Conservation (phyloP, 2,329 filamentous ascomycete genomes). For the Exophiala dermatitidis region DNA sequence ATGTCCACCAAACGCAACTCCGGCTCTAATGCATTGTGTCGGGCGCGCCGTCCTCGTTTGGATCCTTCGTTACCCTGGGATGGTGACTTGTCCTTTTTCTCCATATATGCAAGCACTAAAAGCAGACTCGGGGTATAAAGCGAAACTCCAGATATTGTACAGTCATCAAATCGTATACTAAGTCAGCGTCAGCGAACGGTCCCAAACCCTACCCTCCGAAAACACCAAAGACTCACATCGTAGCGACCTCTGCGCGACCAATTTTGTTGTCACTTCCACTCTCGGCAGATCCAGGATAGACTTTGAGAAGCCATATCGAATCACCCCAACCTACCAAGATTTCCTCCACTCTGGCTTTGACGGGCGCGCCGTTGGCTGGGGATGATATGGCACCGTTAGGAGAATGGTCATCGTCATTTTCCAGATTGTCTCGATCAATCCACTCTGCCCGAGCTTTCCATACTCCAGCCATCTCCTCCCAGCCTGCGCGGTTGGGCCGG, state of each 20-base stretch:
- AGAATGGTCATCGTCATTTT: slow-evolving; percentile 55
- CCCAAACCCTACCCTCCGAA: no score
- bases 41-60: slow-evolving; percentile 42
- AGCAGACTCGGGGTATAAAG: slow-evolving; percentile 89
- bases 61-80: slow-evolving; percentile 40
- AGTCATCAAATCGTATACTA: slow-evolving; percentile 80
- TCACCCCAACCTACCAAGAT: slow-evolving; percentile 92
- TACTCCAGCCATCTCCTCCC: slow-evolving; percentile 93
- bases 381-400: slow-evolving; percentile 28
- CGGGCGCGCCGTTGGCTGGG: slow-evolving; percentile 36
- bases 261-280: slow-evolving; percentile 62
- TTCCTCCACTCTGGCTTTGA: slow-evolving; percentile 54
- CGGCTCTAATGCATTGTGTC: slow-evolving; percentile 73
- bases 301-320: slow-evolving; percentile 90
- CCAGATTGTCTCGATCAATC: slow-evolving; percentile 79
- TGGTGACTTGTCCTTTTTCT: slow-evolving; percentile 62
- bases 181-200: slow-evolving; percentile 30
- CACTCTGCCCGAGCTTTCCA: slow-evolving; percentile 92
- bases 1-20: slow-evolving; percentile 89
- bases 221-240: slow-evolving; percentile 61
- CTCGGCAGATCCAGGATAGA: slow-evolving; percentile 67
- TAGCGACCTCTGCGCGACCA: slow-evolving; percentile 81
- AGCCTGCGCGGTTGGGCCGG: slow-evolving; percentile 73
- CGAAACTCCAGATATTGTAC: slow-evolving; percentile 93
- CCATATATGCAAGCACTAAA: slow-evolving; percentile 84